Base-by-base conservation (phyloP, 1,284 basidiomycete genomes). In the Ganoderma multipileum region DNA sequence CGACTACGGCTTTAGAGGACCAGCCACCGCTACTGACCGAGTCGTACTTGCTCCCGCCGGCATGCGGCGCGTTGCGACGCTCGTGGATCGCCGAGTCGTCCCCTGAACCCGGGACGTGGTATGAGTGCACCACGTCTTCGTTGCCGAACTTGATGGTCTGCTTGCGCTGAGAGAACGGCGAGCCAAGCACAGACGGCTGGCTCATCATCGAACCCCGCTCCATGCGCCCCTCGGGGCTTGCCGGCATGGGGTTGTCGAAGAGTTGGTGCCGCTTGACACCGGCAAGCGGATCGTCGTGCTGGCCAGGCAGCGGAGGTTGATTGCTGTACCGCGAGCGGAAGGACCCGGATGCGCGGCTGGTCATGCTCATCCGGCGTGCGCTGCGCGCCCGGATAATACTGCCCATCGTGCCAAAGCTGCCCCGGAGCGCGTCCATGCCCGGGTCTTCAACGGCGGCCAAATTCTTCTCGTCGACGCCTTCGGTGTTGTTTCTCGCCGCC, bases 401-500 rank as follows among this genome's bases (percentile, higher is more conserved):
- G 2, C 96, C 96, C 63, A 97, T 84, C 0, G 95, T 87, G 4
- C 95, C 95, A 75, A 96, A 96, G 5, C 91, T 92, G n/a, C 95
- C 95, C 33, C 96, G 89, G 2, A 98, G 84, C 1, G 95, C 88
- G 74, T 95, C 95, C 79, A 97, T 93, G 1, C 96, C 95, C 0
- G 96, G 92, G 70, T 95, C 92, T 78, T 94, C 92, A 33, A 87
- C 66, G 1, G 83, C 86, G 3, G 82, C 63, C 8, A 81, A 66
- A 23, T 80, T 83, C 77, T 92, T 92, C 79, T 92, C 90, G 62
- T 90, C 89, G 54, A 85, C 74, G 4, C 78, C 80, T 71, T 92
- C 91, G 2, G 90, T 93, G 61, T 89, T 86, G 26, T 84, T 79
- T 28, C 89, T 87, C 0, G 93, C 87, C 3, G 93, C 94, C 77